phyloP scores from a whole-genome alignment of 164 flowering plant species.

The Magnolia kwangsiensis region DNA sequence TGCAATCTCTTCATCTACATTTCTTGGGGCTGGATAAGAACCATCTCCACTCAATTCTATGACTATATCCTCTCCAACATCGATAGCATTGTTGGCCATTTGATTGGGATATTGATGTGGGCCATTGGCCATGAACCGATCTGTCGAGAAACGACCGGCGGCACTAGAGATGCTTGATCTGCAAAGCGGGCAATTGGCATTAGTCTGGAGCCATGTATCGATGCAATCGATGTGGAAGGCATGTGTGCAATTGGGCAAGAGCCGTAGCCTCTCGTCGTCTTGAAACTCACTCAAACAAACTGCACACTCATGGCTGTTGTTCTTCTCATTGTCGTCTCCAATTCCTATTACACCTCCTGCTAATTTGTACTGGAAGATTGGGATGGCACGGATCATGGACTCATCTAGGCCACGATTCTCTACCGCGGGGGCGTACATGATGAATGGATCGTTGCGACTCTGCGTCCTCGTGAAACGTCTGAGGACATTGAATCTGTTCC shows the following conservation, averaged over 20 bases:
- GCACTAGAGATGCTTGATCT: slow-evolving; percentile 58
- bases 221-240: slow-evolving; percentile 90
- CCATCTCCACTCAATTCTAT: slow-evolving; percentile 46
- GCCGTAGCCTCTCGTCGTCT: slow-evolving; percentile 71
- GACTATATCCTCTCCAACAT: slow-evolving; percentile 53
- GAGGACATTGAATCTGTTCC: slow-evolving; percentile 53
- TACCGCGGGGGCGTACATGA: slow-evolving; percentile 25
- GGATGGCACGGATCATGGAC: slow-evolving; percentile 66
- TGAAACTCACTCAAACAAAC: slow-evolving; percentile 83
- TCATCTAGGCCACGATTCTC: slow-evolving; percentile 64
- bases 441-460: slow-evolving; percentile 28
- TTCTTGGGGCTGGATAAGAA: slow-evolving; percentile 20
- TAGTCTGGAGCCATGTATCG: slow-evolving; percentile 89
- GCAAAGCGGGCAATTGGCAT: slow-evolving; percentile 90
- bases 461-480: slow-evolving; percentile 43
- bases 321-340: slow-evolving; percentile 13
- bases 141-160: slow-evolving; percentile 17
- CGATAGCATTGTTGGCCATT: slow-evolving; percentile 16
- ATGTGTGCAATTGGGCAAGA: slow-evolving; percentile 72
- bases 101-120: slow-evolving; percentile 34
- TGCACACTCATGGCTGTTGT: slow-evolving; percentile 53
- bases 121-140: slow-evolving; percentile 34
- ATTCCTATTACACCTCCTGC: slow-evolving; percentile 10
- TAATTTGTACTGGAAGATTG: slow-evolving; percentile 46
- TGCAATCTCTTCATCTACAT: slow-evolving; percentile 25